A percentile compares a stretch with the other conserved stretches of the same genome.
phyloP scores from a whole-genome alignment of 169 alveolate genomes.

The Plasmodium vivax region DNA sequence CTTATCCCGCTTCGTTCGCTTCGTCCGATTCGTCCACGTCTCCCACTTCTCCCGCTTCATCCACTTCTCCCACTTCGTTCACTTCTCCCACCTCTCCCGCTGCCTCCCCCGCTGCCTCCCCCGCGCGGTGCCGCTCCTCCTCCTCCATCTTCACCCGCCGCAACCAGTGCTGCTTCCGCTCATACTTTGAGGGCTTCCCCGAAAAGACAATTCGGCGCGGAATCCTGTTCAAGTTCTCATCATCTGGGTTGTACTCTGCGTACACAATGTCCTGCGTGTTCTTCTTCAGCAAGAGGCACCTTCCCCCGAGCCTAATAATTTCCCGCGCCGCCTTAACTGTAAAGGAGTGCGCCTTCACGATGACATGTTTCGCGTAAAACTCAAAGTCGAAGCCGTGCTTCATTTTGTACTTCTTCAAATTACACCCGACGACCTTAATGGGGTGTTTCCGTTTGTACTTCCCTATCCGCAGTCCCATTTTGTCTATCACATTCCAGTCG shows the following conservation, averaged over 20 bases:
- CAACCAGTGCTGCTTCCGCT: conserved; percentile 65
- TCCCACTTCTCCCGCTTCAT: background rate
- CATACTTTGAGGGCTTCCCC: conserved; percentile 83
- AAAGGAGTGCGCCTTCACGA: conserved; percentile 83
- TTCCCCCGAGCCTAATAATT: conserved; percentile 82
- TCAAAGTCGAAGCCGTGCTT: conserved; percentile 73
- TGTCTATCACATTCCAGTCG: conserved; percentile 84
- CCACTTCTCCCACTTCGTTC: background rate
- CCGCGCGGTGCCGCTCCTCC: background rate
- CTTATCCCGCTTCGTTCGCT: no score
- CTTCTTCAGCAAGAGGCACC: conserved; percentile 81
- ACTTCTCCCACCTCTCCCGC: background rate
- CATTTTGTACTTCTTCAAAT: conserved; percentile 81
- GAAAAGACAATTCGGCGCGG: conserved; percentile 82
- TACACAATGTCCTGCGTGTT: conserved; percentile 83
- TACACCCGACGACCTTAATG: conserved; percentile 79
- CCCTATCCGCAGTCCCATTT: conserved; percentile 81
- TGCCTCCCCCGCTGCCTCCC: background rate
- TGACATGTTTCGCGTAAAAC: conserved; percentile 56
- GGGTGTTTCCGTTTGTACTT: conserved; percentile 82
- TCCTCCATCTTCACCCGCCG: conserved; percentile 7
- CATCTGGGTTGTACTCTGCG: conserved; percentile 82
- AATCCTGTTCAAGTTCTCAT: conserved; percentile 73
- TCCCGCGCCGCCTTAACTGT: conserved; percentile 83
- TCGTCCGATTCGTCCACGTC: background rate